These are phyloP conservation scores for Acer yangbiense DNA, from an alignment of 345 rosid genomes.

Conservation along the genomic window DNA sequence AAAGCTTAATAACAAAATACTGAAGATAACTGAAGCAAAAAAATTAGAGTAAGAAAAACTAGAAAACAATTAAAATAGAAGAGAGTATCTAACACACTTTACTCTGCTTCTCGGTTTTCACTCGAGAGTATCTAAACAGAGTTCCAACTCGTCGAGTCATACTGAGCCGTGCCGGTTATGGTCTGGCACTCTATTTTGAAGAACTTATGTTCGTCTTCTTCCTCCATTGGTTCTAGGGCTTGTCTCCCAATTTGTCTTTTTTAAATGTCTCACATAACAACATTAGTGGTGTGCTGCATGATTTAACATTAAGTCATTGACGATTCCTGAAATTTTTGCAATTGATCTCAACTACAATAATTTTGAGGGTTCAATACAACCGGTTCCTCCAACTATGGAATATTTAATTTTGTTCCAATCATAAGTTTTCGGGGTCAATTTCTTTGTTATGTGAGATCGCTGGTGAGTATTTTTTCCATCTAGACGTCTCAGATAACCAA, in stretches of 20 bases:
- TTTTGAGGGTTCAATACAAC: constrained; percentile 10
- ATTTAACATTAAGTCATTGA: background rate
- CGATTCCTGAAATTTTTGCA: background rate
- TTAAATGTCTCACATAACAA: constrained; percentile 26
- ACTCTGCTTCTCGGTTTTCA: too few relatives aligned
- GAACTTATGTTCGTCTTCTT: too few relatives aligned
- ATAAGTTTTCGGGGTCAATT: constrained; percentile 38
- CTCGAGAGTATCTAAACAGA: too few relatives aligned
- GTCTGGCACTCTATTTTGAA: too few relatives aligned
- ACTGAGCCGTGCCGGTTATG: too few relatives aligned
- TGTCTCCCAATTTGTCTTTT: background rate
- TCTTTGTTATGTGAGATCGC: constrained; percentile 26
- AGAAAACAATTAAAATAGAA: too few relatives aligned
- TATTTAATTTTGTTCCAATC: constrained; percentile 35
- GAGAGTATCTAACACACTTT: too few relatives aligned
- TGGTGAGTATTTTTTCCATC: constrained; percentile 18
- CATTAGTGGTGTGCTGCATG: constrained; percentile 21
- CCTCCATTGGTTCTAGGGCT: too few relatives aligned
- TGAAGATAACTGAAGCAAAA: too few relatives aligned
- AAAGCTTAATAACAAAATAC: too few relatives aligned
- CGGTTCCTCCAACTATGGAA: constrained; percentile 13
- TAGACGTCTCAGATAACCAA: constrained; percentile 41
- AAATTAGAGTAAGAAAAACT: too few relatives aligned
- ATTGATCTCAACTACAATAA: constrained; percentile 22
- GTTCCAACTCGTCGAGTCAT: too few relatives aligned